Conservation (phyloP, 495 filamentous ascomycete genomes). For the Penicillium malachiteum region DNA sequence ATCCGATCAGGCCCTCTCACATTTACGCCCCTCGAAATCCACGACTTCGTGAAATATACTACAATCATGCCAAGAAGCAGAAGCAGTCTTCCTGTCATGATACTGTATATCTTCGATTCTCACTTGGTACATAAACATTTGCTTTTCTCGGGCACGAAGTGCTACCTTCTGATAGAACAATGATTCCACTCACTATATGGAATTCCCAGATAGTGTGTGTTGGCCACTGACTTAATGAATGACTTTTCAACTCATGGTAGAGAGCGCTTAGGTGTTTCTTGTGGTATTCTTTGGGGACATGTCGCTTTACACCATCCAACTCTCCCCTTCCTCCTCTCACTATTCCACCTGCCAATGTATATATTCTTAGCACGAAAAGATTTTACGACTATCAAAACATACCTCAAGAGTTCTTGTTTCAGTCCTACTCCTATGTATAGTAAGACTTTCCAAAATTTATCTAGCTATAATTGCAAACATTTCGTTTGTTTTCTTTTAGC, state of each 20-base stretch:
- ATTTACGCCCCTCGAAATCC: background rate
- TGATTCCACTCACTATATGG: too few relatives aligned
- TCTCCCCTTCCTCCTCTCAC: slow-evolving; percentile 1
- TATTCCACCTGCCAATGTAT: slow-evolving; percentile 13
- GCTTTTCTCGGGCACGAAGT: background rate
- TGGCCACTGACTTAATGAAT: too few relatives aligned
- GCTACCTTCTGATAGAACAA: too few relatives aligned
- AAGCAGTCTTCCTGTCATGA: too few relatives aligned
- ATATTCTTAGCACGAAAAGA: slow-evolving; percentile 24
- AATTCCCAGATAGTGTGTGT: too few relatives aligned
- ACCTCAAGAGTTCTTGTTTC: background rate
- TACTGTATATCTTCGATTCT: too few relatives aligned
- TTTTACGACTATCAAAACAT: slow-evolving; percentile 9
- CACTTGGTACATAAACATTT: background rate
- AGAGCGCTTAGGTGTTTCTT: background rate
- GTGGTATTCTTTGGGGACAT: background rate
- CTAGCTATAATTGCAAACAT: too few relatives aligned
- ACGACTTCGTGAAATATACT: background rate
- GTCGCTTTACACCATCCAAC: background rate
- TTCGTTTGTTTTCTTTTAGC: too few relatives aligned
- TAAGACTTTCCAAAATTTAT: background rate
- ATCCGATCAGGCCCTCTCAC: background rate
- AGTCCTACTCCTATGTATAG: background rate
- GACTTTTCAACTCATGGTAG: too few relatives aligned
- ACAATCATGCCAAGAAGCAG: background rate